phyloP scores from a whole-genome alignment of 305 asterid species.

The Fraxinus greggii region DNA sequence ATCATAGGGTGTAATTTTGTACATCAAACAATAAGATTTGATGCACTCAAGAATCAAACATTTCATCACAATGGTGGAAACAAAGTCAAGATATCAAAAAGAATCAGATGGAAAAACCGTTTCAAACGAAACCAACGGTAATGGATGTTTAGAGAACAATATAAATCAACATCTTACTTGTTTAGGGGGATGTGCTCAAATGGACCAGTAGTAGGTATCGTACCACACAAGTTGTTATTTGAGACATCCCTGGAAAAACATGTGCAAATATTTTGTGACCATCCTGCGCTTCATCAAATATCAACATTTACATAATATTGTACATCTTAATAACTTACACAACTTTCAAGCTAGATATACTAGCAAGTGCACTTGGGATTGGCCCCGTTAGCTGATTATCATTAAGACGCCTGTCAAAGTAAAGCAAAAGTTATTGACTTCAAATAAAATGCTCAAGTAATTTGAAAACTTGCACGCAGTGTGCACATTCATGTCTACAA shows the following conservation, averaged over 20 bases:
- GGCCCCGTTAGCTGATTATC: slow-evolving; percentile 72
- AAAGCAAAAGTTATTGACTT: slow-evolving; percentile 20
- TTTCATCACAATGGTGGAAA: slow-evolving; percentile 14
- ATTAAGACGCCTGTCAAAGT: slow-evolving; percentile 68
- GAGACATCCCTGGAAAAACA: slow-evolving; percentile 76
- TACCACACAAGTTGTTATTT: slow-evolving; percentile 77
- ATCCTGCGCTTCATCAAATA: slow-evolving; percentile 3
- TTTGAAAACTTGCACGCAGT: neutral
- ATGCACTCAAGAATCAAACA: neutral
- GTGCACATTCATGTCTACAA: neutral
- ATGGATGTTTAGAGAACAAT: neutral
- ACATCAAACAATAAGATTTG: neutral
- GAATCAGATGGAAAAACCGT: neutral
- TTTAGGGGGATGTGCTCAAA: slow-evolving; percentile 83
- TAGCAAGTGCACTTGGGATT: slow-evolving; percentile 64
- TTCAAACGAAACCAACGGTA: neutral
- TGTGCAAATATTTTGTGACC: slow-evolving; percentile 16
- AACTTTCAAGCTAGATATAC: slow-evolving; percentile 75
- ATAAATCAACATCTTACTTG: slow-evolving; percentile 57
- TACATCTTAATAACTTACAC: slow-evolving; percentile 58
- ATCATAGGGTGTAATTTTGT: neutral
- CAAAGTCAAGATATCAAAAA: slow-evolving; percentile 6
- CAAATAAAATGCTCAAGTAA: slow-evolving; percentile 7
- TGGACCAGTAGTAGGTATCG: slow-evolving; percentile 81
- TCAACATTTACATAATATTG: neutral